These are phyloP conservation scores for Tuber melanosporum DNA, from an alignment of 495 filamentous ascomycete genomes.

Conservation along the genomic window DNA sequence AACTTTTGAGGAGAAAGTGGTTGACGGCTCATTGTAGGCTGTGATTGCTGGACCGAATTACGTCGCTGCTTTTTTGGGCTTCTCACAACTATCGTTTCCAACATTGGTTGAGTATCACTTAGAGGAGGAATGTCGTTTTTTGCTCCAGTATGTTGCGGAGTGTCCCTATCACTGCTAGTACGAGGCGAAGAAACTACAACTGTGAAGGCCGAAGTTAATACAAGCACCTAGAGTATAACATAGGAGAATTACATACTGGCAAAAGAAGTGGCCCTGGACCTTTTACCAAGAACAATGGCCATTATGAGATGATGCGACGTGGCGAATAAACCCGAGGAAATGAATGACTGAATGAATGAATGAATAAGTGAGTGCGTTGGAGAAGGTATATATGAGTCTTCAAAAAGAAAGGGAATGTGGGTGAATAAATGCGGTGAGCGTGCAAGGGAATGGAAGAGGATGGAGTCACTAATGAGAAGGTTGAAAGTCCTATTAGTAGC, in stretches of 20 bases:
- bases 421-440: constrained; percentile 2
- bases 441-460: not conserved
- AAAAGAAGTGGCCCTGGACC: not conserved
- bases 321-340: not conserved
- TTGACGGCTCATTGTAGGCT: not conserved
- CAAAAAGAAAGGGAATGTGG: not conserved
- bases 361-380: not conserved
- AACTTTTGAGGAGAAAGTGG: constrained; percentile 28
- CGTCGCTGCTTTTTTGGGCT: not conserved
- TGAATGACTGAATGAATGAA: not conserved
- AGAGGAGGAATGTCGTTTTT: not conserved
- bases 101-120: not conserved
- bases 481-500: not conserved
- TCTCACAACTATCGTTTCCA: not conserved
- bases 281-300: constrained; percentile 1
- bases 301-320: not conserved
- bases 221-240: not conserved
- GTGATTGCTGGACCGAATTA: not conserved
- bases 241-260: not conserved
- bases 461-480: not conserved
- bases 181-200: not conserved
- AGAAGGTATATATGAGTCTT: not conserved
- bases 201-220: not conserved
- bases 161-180: not conserved
- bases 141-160: not conserved